Evolutionary conservation across 306 rosid species (phyloP), one percentile per base, ranked within the genome.

Genomic region (Pachyrhizus erosus): DNA sequence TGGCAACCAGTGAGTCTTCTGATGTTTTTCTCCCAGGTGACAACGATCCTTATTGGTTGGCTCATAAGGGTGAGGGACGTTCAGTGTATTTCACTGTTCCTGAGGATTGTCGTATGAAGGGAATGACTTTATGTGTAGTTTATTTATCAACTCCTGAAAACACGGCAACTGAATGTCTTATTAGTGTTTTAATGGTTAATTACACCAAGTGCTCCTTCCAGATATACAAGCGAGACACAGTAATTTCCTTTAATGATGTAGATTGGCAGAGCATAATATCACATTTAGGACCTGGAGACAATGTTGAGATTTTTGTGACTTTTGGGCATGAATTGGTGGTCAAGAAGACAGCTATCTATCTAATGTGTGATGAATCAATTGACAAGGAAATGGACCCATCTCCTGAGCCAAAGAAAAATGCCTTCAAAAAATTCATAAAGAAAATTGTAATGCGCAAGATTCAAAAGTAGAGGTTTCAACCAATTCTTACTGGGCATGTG

Each of bases 51-150:
- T n/a, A 1, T 60, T 83, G 86, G 78, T 58, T 76, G 26, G 20
- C 46, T 13, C 3, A 60, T 27, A 70, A 4, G 3, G 61, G 75
- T 9, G 70, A 61, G 66, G 79, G 79, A 60, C 9, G 23, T 45
- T 49, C 75, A 0, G 79, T 77, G 62, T 2, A 0, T 69, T 83
- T 83, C 6, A 34, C 2, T 15, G 66, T 83, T 5, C 82, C 82
- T 33, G 48, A 37, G 31, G 57, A 23, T 13, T 2, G 21, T 6
- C 12, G 14, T 20, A 37, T 70, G 14, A 70, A 70, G 55, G 86
- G 79, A n/a, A 83, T 83, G 79, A 3, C 39, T 61, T 17, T 77
- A 57, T 70, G 74, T 65, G 52, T 83, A 9, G 65, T 70, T 45
- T 79, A 84, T 74, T 84, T 43, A 15, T 74, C 78, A 33, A 17